Evolutionary conservation across 1,284 basidiomycete genomes (phyloP).

Genomic region (Trichosporon asahii): DNA sequence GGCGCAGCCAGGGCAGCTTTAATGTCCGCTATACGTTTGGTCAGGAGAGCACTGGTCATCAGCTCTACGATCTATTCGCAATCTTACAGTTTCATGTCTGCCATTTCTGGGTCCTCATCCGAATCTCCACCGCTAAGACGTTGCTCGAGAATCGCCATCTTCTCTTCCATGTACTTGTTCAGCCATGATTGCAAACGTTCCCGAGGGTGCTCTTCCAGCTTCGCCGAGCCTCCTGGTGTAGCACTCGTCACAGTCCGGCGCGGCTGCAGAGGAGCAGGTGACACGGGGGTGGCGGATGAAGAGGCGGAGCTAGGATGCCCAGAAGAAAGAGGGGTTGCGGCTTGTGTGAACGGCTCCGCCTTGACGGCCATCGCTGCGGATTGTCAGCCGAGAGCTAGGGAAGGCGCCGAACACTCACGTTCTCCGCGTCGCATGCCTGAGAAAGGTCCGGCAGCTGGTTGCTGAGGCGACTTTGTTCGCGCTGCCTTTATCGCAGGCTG

Average conservation of each 20-base stretch:
- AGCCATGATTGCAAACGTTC: conserved; percentile 38
- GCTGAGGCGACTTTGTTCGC: not conserved
- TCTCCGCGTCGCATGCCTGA: not conserved
- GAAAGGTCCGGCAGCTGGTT: not conserved
- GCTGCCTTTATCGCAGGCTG: not conserved
- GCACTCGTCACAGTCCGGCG: not conserved
- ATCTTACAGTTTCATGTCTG: conserved; percentile 35
- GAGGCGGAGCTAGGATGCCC: not conserved
- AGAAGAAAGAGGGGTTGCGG: not conserved
- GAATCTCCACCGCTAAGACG: conserved; percentile 17
- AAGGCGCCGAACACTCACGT: not conserved
- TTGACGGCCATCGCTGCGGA: not conserved
- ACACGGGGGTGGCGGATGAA: not conserved
- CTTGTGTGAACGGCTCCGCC: not conserved
- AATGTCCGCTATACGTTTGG: conserved; percentile 40
- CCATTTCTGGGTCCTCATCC: conserved; percentile 41
- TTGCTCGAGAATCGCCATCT: conserved; percentile 33
- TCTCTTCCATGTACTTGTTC: conserved; percentile 35
- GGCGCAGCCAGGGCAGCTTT: conserved; percentile 34
- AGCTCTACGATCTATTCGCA: not conserved
- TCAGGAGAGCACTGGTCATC: conserved; percentile 26
- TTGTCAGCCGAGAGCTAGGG: not conserved
- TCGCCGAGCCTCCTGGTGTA: not conserved
- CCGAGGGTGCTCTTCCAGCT: conserved; percentile 22
- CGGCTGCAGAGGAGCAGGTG: not conserved